Conservation (phyloP, 768 basidiomycete species). For the Naganishia onofrii region DNA sequence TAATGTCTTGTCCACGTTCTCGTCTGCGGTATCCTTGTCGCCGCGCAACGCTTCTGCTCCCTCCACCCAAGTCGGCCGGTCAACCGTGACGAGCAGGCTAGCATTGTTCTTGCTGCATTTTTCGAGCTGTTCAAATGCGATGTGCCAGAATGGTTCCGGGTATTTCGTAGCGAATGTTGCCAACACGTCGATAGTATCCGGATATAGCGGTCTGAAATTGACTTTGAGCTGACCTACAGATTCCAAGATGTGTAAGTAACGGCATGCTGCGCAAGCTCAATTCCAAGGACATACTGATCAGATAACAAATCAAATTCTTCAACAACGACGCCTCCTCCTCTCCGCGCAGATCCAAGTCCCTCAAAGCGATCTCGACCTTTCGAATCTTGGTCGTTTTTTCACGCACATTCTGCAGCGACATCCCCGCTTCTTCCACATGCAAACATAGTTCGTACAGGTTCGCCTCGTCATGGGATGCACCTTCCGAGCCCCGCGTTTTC, state of each 20-base stretch:
- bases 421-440: slow-evolving; percentile 73
- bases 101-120: slow-evolving; percentile 35
- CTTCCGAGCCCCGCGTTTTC: not conserved
- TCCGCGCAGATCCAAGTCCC: slow-evolving; percentile 51
- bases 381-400: slow-evolving; percentile 74
- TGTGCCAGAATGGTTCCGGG: slow-evolving; percentile 68
- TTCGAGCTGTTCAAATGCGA: slow-evolving; percentile 66
- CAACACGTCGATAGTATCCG: slow-evolving; percentile 70
- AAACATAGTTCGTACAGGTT: slow-evolving; percentile 57
- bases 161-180: slow-evolving; percentile 59
- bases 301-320: slow-evolving; percentile 68
- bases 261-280: not conserved
- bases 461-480: not conserved
- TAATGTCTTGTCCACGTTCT: slow-evolving; percentile 43
- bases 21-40: slow-evolving; percentile 39
- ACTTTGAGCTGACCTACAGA: slow-evolving; percentile 80
- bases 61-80: slow-evolving; percentile 36
- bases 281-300: slow-evolving; percentile 62
- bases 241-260: slow-evolving; percentile 2
- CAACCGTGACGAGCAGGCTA: slow-evolving; percentile 27
- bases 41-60: slow-evolving; percentile 22
- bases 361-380: slow-evolving; percentile 54
- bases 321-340: slow-evolving; percentile 59
- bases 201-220: slow-evolving; percentile 86
- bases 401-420: slow-evolving; percentile 75